Conservation (phyloP, 768 basidiomycete genomes). For the Lactarius pseudohatsudake region DNA sequence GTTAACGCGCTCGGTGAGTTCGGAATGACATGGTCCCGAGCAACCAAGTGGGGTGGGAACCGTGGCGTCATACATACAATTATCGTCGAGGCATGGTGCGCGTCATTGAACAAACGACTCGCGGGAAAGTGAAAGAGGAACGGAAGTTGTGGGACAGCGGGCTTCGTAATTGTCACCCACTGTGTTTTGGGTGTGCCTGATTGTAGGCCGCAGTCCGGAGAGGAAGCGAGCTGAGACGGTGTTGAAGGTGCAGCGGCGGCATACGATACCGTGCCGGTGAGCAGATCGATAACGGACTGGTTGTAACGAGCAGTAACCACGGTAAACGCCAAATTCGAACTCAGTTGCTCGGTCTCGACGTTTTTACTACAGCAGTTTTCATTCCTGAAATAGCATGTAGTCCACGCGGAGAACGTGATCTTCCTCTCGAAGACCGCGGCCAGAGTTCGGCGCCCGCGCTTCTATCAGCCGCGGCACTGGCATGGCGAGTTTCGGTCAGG, state of each 20-base stretch:
- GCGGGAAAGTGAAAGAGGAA: too few relatives aligned
- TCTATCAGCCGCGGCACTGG: not conserved
- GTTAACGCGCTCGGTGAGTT: not conserved
- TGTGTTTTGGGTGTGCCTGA: too few relatives aligned
- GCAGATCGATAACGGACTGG: too few relatives aligned
- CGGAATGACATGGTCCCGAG: not conserved
- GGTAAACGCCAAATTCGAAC: not conserved
- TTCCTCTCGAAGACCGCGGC: not conserved
- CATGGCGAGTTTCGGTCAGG: too few relatives aligned
- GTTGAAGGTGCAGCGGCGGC: too few relatives aligned
- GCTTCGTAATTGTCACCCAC: too few relatives aligned
- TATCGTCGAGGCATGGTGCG: not conserved
- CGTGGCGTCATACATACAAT: not conserved
- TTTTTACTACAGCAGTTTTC: not conserved
- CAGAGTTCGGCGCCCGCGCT: not conserved
- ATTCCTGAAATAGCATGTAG: not conserved
- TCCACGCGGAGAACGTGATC: not conserved
- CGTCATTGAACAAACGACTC: not conserved
- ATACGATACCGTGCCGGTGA: too few relatives aligned
- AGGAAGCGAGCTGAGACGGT: too few relatives aligned
- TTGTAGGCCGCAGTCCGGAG: too few relatives aligned
- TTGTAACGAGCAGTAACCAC: too few relatives aligned
- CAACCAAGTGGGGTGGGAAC: not conserved
- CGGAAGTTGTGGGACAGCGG: too few relatives aligned
- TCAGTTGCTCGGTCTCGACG: not conserved